Conservation (phyloP, 192 early-diverging fungal genomes). For the Powellomyces hirtus region DNA sequence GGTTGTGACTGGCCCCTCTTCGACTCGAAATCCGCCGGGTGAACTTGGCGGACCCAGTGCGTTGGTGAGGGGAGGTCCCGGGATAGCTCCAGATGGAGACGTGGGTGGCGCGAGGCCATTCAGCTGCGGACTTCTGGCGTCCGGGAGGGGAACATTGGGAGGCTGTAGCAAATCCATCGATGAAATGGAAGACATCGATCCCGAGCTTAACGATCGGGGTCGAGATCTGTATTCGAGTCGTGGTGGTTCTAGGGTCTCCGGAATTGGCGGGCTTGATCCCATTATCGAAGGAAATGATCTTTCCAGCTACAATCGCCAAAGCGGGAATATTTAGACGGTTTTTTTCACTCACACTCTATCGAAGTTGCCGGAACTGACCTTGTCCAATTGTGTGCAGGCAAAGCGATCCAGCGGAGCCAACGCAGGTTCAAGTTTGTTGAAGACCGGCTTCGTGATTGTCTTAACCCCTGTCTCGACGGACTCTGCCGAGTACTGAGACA, state of each 20-base stretch:
- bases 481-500: constrained; percentile 59
- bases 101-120: background rate
- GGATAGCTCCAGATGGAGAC: background rate
- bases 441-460: constrained; percentile 69
- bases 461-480: constrained; percentile 76
- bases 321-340: background rate
- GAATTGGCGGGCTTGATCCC: background rate
- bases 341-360: background rate
- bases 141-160: constrained; percentile 17
- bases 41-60: constrained; percentile 2
- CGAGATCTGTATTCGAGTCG: constrained; percentile 12
- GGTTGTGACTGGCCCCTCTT: constrained; percentile 1
- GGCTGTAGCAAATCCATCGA: constrained; percentile 25
- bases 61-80: constrained; percentile 27
- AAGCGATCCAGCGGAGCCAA: constrained; percentile 68
- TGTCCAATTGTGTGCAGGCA: constrained; percentile 75
- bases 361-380: constrained; percentile 35
- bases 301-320: constrained; percentile 24
- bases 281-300: constrained; percentile 32
- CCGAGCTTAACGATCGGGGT: constrained; percentile 13
- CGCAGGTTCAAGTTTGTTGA: constrained; percentile 68
- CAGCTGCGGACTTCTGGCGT: constrained; percentile 12
- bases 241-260: background rate
- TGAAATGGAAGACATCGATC: constrained; percentile 21
- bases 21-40: background rate